Evolutionary conservation across 208 protist species (phyloP).

Genomic region (Trichomonas gallinae): DNA sequence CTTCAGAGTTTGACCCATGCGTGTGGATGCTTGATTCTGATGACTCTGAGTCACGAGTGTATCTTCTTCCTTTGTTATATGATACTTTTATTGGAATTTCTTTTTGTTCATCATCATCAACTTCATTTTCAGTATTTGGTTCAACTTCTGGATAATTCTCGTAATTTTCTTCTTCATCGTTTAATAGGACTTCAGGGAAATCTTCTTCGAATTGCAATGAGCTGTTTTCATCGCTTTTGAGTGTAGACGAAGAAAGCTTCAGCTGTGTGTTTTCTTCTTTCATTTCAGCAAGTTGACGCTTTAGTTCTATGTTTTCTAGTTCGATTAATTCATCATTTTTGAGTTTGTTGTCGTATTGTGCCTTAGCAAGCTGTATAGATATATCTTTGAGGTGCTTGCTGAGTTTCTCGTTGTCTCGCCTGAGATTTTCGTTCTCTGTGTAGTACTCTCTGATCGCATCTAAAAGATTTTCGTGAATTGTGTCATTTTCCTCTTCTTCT

Average conservation of each 20-base stretch:
- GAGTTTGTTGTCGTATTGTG: not conserved
- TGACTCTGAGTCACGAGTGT: no score
- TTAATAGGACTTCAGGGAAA: not conserved
- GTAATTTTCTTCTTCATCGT: not conserved
- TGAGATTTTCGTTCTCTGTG: no score
- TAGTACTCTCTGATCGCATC: not conserved
- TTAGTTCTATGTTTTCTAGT: not conserved
- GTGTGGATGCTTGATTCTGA: no score
- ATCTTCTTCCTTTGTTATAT: no score
- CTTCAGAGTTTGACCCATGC: no score
- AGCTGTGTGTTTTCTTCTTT: not conserved
- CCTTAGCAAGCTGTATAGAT: not conserved
- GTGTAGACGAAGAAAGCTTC: not conserved
- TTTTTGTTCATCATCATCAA: no score
- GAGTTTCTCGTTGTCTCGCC: no score
- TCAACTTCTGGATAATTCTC: no score
- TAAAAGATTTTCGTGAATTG: not conserved
- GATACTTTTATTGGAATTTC: no score
- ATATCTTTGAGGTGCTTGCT: not conserved
- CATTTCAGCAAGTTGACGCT: not conserved
- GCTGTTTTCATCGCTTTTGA: not conserved
- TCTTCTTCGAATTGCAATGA: not conserved
- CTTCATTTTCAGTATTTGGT: no score
- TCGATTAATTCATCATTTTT: not conserved
- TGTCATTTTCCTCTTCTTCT: not conserved